These are phyloP conservation scores for Ambrosia hybrid DNA, from an alignment of 140 eudicot genomes.

Conservation along the genomic window DNA sequence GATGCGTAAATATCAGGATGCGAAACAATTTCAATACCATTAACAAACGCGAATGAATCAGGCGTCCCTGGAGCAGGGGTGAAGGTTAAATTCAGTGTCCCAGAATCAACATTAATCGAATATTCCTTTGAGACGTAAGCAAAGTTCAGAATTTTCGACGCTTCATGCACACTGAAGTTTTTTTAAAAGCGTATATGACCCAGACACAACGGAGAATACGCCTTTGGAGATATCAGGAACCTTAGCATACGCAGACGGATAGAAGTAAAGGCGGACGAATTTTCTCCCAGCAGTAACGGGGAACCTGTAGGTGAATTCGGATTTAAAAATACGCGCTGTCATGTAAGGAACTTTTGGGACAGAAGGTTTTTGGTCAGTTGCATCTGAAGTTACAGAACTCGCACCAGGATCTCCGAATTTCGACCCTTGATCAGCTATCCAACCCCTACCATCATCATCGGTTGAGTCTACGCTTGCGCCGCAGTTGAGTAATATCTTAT, in stretches of 20 bases:
- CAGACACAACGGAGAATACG: constrained; percentile 61
- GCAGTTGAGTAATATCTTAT: constrained; percentile 43
- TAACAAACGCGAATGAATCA: constrained; percentile 65
- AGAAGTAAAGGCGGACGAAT: constrained; percentile 70
- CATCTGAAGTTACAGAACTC: constrained; percentile 42
- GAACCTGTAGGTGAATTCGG: constrained; percentile 62
- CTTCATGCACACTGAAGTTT: constrained; percentile 44
- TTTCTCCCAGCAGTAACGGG: constrained; percentile 80
- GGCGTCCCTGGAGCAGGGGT: constrained; percentile 37
- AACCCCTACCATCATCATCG: constrained; percentile 58
- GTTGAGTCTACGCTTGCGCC: constrained; percentile 54
- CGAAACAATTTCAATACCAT: constrained; percentile 80
- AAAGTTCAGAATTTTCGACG: no score
- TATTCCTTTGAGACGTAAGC: no score
- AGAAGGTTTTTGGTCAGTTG: constrained; percentile 62
- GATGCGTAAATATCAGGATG: constrained; percentile 75
- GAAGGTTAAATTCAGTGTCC: no score
- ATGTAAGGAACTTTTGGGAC: constrained; percentile 69
- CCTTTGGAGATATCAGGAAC: constrained; percentile 51
- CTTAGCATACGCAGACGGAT: constrained; percentile 60
- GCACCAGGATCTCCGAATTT: constrained; percentile 43
- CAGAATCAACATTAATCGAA: no score
- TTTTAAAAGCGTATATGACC: constrained; percentile 54
- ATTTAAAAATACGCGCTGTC: constrained; percentile 73
- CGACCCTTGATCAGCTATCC: constrained; percentile 68